Conservation (phyloP, 176 grass and related monocot species). For the Eragrostis curvula region DNA sequence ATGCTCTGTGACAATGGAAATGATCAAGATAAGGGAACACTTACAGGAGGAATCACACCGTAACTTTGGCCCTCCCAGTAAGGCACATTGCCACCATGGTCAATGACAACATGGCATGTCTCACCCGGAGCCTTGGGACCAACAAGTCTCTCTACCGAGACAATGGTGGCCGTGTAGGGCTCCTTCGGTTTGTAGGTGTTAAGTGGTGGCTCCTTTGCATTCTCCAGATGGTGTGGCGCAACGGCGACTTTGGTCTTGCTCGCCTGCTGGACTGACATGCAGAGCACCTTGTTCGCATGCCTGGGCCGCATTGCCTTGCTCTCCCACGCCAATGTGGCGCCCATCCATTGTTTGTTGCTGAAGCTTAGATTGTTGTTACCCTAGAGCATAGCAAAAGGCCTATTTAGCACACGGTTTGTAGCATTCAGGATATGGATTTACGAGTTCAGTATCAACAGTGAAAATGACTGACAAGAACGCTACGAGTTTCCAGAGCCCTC, state of each 20-base stretch:
- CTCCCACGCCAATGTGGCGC: slow-evolving; percentile 41
- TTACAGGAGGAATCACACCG: slow-evolving; percentile 89
- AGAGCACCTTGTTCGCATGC: slow-evolving; percentile 53
- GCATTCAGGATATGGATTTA: neutral
- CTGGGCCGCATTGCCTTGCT: slow-evolving; percentile 35
- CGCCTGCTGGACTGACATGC: slow-evolving; percentile 63
- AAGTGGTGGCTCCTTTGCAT: slow-evolving; percentile 74
- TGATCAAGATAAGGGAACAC: neutral
- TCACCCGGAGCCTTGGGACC: slow-evolving; percentile 84
- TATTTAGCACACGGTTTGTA: neutral
- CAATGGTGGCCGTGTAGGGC: slow-evolving; percentile 81
- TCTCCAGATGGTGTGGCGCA: slow-evolving; percentile 69
- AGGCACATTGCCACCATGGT: slow-evolving; percentile 87
- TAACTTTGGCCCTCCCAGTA: slow-evolving; percentile 98
- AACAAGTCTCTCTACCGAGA: slow-evolving; percentile 80
- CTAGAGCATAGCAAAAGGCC: slow-evolving; percentile 35
- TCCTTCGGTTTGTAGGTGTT: slow-evolving; percentile 84
- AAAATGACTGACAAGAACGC: neutral
- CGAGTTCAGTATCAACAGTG: neutral
- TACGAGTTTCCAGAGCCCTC: slow-evolving; percentile 1
- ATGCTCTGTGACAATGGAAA: neutral
- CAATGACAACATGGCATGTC: slow-evolving; percentile 96
- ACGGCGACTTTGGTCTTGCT: slow-evolving; percentile 65
- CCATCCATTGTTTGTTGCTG: slow-evolving; percentile 55
- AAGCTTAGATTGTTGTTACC: slow-evolving; percentile 56